Evolutionary conservation across 768 basidiomycete genomes (phyloP).

Genomic region (Trichaptum fuscoviolaceum): DNA sequence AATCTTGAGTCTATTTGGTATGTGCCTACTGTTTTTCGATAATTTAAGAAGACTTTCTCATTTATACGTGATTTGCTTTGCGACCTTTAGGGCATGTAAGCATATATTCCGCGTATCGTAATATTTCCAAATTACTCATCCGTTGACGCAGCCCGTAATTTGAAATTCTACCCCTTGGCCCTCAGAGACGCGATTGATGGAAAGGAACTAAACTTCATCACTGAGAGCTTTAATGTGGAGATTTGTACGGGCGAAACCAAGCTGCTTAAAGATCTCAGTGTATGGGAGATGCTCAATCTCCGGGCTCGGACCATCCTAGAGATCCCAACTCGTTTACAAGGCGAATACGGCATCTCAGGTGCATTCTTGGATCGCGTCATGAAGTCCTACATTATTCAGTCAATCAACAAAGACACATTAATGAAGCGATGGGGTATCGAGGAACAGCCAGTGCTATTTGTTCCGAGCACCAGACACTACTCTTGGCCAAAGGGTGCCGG

Average conservation of each 20-base stretch:
- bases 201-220: conserved; percentile 26
- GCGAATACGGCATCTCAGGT: conserved; percentile 30
- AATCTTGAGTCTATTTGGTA: conserved; percentile 45
- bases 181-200: conserved; percentile 27
- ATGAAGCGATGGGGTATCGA: conserved; percentile 15
- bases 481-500: conserved; percentile 45
- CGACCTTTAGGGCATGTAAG: not conserved
- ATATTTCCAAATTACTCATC: not conserved
- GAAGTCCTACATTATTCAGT: conserved; percentile 30
- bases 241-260: conserved; percentile 21
- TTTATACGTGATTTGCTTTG: not conserved
- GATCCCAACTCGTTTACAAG: conserved; percentile 29
- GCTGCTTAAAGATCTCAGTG: conserved; percentile 25
- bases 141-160: conserved; percentile 33
- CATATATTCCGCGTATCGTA: not conserved
- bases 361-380: conserved; percentile 26
- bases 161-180: conserved; percentile 42
- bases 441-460: conserved; percentile 18
- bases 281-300: conserved; percentile 42
- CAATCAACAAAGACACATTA: conserved; percentile 28
- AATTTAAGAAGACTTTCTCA: not conserved
- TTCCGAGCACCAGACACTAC: conserved; percentile 34
- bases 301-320: conserved; percentile 26
- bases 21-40: not conserved
- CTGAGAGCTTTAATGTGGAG: conserved; percentile 25